Evolutionary conservation across 2,329 filamentous ascomycete species (phyloP).

Genomic region (Cladosporium sp.): DNA sequence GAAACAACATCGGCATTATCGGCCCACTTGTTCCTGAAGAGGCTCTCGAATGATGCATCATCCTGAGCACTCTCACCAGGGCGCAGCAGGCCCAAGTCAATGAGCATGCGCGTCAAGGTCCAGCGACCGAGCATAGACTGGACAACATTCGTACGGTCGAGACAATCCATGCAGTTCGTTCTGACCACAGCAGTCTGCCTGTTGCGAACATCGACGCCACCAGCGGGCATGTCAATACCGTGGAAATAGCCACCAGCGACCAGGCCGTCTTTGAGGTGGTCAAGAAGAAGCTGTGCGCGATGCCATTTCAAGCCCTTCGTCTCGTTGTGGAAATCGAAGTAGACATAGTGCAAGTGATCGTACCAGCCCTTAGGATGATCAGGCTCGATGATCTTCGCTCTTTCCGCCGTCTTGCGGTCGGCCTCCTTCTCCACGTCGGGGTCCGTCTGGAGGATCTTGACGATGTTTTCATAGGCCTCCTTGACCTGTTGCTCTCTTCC

Average conservation of each 20-base stretch:
- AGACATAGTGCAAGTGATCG: conserved; percentile 89
- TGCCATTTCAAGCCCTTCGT: conserved; percentile 95
- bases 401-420: conserved; percentile 65
- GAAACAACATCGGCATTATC: conserved; percentile 97
- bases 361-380: conserved; percentile 57
- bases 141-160: conserved; percentile 96
- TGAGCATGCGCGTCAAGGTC: conserved; percentile 83
- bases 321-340: conserved; percentile 98
- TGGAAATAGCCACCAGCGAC: conserved; percentile 86
- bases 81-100: conserved; percentile 74
- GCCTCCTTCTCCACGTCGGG: conserved; percentile 63
- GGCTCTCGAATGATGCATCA: conserved; percentile 75
- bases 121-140: conserved; percentile 94
- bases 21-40: conserved; percentile 98
- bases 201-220: conserved; percentile 72
- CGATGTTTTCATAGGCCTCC: conserved; percentile 87
- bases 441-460: conserved; percentile 67
- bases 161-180: conserved; percentile 99
- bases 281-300: conserved; percentile 79
- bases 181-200: conserved; percentile 87
- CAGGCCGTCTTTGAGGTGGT: conserved; percentile 73
- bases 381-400: conserved; percentile 74
- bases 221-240: conserved; percentile 73
- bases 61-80: conserved; percentile 75
- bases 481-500: conserved; percentile 88